Percentiles rank a stretch among this genome's conserved stretches.
Evolutionary conservation across 2,329 filamentous ascomycete species (phyloP).

Genomic region (Fusarium sterilihyphosum): DNA sequence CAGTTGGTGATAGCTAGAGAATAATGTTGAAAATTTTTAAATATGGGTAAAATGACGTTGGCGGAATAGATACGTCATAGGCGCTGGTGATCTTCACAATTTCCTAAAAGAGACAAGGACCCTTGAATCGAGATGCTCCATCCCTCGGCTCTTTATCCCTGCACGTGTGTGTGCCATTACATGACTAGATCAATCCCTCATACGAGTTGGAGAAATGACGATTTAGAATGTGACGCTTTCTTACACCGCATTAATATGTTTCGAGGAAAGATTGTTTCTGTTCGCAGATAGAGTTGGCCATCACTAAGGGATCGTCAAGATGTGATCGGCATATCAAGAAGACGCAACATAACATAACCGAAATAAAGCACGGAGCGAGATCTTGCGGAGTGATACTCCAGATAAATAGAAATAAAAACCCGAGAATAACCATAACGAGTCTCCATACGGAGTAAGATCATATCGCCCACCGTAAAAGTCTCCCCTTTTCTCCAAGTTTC

Average conservation of each 20-base stretch:
- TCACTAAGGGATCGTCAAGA: not conserved
- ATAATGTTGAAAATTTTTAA: constrained; percentile 12
- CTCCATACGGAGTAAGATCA: not conserved
- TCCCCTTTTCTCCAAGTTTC: constrained; percentile 17
- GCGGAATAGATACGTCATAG: constrained; percentile 10
- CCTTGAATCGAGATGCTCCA: constrained; percentile 18
- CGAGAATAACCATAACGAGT: constrained; percentile 7
- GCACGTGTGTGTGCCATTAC: not conserved
- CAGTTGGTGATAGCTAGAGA: not conserved
- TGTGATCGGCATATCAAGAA: not conserved
- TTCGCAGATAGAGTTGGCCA: not conserved
- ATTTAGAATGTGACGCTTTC: not conserved
- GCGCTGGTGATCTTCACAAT: constrained; percentile 14
- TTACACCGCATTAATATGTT: constrained; percentile 1
- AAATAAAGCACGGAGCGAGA: not conserved
- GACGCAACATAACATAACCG: not conserved
- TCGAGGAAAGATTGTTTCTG: not conserved
- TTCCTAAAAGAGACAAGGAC: constrained; percentile 13
- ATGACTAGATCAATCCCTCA: constrained; percentile 13
- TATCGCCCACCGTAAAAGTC: not conserved
- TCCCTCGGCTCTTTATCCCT: constrained; percentile 27
- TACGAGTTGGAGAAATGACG: constrained; percentile 9
- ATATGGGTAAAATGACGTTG: constrained; percentile 24
- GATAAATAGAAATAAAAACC: not conserved
- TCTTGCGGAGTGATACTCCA: not conserved